These are phyloP conservation scores for button mushroom (Agaricus bisporus) DNA, from an alignment of 768 basidiomycete genomes.

Conservation along the genomic window DNA sequence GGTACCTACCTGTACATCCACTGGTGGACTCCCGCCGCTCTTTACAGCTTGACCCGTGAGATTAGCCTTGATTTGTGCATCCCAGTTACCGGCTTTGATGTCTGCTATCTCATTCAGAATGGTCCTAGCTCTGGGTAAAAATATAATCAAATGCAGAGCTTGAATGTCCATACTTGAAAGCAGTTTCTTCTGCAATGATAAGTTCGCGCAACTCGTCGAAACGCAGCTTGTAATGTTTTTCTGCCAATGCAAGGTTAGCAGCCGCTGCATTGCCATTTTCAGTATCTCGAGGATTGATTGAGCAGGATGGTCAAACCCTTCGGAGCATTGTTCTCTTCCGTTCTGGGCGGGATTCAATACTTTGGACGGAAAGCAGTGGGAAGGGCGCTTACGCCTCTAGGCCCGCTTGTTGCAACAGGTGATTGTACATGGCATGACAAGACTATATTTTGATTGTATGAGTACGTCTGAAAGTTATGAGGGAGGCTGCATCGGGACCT, in stretches of 20 bases:
- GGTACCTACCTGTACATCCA: conserved; percentile 3
- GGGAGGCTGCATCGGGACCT: conserved; percentile 35
- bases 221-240: conserved; percentile 65
- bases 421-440: conserved; percentile 60
- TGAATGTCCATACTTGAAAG: conserved; percentile 59
- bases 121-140: conserved; percentile 31
- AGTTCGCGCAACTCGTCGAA: conserved; percentile 66
- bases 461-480: conserved; percentile 10
- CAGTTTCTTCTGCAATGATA: conserved; percentile 66
- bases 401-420: conserved; percentile 63
- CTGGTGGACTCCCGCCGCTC: background rate
- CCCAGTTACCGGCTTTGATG: conserved; percentile 64
- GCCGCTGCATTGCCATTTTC: conserved; percentile 39
- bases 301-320: conserved; percentile 37
- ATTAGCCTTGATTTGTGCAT: conserved; percentile 38
- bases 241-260: conserved; percentile 63
- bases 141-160: background rate
- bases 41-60: conserved; percentile 18
- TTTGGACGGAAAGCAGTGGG: conserved; percentile 3
- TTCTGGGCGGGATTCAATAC: conserved; percentile 23
- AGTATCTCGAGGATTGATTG: background rate
- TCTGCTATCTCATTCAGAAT: conserved; percentile 72
- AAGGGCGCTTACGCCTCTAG: conserved; percentile 50
- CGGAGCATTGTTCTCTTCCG: conserved; percentile 43
- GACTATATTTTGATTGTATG: conserved; percentile 34